phyloP scores from a whole-genome alignment of 148 eudicot species.

The Heliosperma pusillum region DNA sequence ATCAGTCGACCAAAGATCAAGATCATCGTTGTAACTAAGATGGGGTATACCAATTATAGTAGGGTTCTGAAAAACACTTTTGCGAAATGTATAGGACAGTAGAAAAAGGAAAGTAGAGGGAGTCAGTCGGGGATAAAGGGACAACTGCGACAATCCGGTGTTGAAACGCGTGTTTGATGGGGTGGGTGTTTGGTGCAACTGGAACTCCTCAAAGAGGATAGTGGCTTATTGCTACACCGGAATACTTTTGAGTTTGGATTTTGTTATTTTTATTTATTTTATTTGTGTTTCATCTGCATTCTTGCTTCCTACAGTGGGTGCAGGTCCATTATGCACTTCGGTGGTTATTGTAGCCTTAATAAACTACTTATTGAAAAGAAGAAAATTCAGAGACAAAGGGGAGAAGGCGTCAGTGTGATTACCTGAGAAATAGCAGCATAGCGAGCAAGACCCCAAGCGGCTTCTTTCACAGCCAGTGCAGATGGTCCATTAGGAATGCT shows the following conservation, averaged over 20 bases:
- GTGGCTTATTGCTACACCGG: too few species aligned
- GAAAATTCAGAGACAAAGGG: background rate
- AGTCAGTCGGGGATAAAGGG: background rate
- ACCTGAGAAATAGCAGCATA: slow-evolving; percentile 98
- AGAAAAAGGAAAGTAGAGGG: background rate
- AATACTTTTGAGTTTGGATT: too few species aligned
- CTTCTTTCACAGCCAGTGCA: slow-evolving; percentile 96
- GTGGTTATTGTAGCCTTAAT: background rate
- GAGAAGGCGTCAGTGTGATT: background rate
- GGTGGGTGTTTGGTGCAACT: too few species aligned
- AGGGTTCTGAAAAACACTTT: background rate
- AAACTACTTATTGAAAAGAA: background rate
- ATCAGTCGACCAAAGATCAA: background rate
- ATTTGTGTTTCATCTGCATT: background rate
- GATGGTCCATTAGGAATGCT: slow-evolving; percentile 98
- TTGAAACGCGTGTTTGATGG: background rate
- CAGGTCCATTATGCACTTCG: background rate
- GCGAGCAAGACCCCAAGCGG: slow-evolving; percentile 99
- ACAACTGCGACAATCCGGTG: background rate
- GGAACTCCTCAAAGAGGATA: too few species aligned
- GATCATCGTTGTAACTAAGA: background rate
- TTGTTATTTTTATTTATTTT: too few species aligned
- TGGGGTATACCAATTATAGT: background rate
- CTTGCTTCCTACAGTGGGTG: background rate
- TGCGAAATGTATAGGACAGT: background rate